Base-by-base conservation (phyloP, 1,139 yeast genomes). In the Hansenula sp. region DNA sequence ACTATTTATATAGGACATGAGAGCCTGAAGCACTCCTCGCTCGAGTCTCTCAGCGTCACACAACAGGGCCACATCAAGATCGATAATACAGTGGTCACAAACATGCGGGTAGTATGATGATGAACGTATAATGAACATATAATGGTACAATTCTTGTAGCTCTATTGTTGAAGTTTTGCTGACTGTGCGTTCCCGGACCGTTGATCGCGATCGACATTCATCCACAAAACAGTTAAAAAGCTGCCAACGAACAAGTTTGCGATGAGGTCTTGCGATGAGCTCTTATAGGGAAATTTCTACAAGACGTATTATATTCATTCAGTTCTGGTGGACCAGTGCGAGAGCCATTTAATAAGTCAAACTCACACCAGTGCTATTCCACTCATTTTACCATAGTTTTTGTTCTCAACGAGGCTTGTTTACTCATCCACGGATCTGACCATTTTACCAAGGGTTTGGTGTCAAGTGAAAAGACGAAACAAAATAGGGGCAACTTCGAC, bases 21-120 rank as follows among this genome's bases (percentile, higher is more conserved):
- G 1, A 40, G 32, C 2, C 2, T 21, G 5, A 15, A 24, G 5
- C 27, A 24, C 9, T 10, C 30, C 2, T 5, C 29, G 8, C 8
- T 18, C 4, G 32, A 38, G n/a, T 15, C 34, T 1, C 33, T 50
- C 19, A 31, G 30, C 5, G 28, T 45, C 2, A 47, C 52, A 0
- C 16, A 19, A 4, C 37, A 38, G 3, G 51, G 50, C 1, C 41
- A 43, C 24, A 25, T 54, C 7, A 44, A 51, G 5, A 21, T 54
- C n/a, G 41, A 48, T 15, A 44, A 42, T 9, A 33, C 48, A 5
- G 49, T 52, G 3, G 47, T 54, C 0, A 32, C 42, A 1, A 54
- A 54, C 41, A 44, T 54, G 49, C 45, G 29, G 11, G 16, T 49
- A 13, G 25, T 6, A 21, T 21, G 25, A 21, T 9, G 5, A 21